Evolutionary conservation across 345 rosid genomes (phyloP), one percentile per base, ranked within the genome.

Genomic region (Citrus maxima): DNA sequence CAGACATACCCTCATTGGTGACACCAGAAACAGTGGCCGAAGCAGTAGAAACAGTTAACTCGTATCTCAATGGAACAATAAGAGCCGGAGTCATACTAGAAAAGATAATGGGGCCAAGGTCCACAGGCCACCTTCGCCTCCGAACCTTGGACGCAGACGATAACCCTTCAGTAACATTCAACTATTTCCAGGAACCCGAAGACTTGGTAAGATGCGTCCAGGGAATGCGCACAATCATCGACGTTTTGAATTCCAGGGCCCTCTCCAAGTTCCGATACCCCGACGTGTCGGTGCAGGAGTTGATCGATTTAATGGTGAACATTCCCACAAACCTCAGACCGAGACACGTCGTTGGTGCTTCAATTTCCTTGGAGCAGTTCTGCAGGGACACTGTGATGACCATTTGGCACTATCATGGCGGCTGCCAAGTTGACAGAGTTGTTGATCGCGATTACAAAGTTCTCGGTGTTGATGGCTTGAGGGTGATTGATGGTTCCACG

Each of bases 371-470:
- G 71, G 88, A 88, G 75, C 95, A 91, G 38, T 93, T 88, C 75
- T 90, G 94, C 77, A 85, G 59, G 0, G 91, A 88, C 78, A 89
- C 93, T 8, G 97, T 88, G 30, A 84, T 81, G 88, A 92, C 95
- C 2, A 85, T 90, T 27, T 92, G 93, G 93, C 97, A 88, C 75
- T 92, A 89, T 71, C 95, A 89, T 70, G 95, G 93, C 35, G 97
- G 95, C 49, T 92, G 97, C 38, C 93, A 85, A 80, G 88, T 89
- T 32, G 88, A 89, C 18, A 83, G 70, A 59, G 97, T 90, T 30
- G 89, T 90, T 7, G 95, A 92, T 81, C 80, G 32, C 40, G 84
- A 89, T 72, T 90, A 87, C 75, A 87, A 71, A 70, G 97, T 90
- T 4, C 13, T 83, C 70, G 92, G 97, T 7, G 79, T 89, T 10